Percentiles rank a stretch among this genome's conserved stretches.
phyloP scores from a whole-genome alignment of 306 rosid species.

The Dicorynia guianensis region DNA sequence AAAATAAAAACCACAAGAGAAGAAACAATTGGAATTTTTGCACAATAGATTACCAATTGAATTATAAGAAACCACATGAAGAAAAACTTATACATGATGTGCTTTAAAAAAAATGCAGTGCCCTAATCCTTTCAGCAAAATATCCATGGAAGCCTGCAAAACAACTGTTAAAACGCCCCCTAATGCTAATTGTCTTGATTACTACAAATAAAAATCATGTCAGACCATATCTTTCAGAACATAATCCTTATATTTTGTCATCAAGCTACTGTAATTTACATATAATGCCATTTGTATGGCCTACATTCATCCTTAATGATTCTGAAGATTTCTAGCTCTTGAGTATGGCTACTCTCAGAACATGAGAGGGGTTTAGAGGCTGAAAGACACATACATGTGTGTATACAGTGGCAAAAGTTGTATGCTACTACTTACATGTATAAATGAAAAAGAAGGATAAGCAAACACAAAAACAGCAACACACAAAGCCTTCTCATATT shows the following conservation, averaged over 20 bases:
- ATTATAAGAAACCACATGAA: not conserved
- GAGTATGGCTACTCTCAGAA: conserved; percentile 1
- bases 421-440: not conserved
- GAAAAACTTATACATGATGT: not conserved
- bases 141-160: not conserved
- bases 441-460: not conserved
- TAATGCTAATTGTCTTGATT: not conserved
- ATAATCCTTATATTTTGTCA: not conserved
- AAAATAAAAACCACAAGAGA: not conserved
- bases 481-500: too few species aligned
- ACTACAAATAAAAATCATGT: not conserved
- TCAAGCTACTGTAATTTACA: not conserved
- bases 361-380: not conserved
- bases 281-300: not conserved
- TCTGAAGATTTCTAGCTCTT: not conserved
- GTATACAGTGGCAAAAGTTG: not conserved
- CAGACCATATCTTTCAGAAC: conserved; percentile 9
- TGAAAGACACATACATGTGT: not conserved
- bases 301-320: not conserved
- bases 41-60: not conserved
- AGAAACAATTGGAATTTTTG: not conserved
- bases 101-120: not conserved
- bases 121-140: conserved; percentile 6
- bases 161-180: not conserved
- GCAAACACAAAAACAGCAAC: too few species aligned